Evolutionary conservation across 768 basidiomycete species (phyloP), one percentile per base, ranked within the genome.

Genomic region (Termitomyces titanicus): DNA sequence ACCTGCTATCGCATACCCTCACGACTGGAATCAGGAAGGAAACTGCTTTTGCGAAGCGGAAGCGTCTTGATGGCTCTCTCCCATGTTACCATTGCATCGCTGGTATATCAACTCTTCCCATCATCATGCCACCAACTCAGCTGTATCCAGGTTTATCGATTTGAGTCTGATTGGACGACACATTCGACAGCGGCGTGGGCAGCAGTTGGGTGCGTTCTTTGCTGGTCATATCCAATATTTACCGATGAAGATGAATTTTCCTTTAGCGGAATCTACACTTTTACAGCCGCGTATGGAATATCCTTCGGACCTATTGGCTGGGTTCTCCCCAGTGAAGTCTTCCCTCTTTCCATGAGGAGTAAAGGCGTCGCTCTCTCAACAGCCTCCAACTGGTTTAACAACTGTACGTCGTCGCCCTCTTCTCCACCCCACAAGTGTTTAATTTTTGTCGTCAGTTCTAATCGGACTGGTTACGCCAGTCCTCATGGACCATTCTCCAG

Each of bases 361-460:
- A 86, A 85, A 64, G 93, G 93, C 46, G 92, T 94, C 5, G 83
- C 91, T 22, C 63, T 95, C 20, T 85, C 89, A 18, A 93, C 92
- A 2, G 87, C 89, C 3, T 89, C 87, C n/a, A 90, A 89, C 60
- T 93, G 91, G 91, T 62, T 81, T 24, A 92, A 92, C 63, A 93
- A 93, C 55, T 93, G 86, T 86, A 47, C 1, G 78, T 68, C 18
- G 10, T 39, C 46, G 43, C 47, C 5, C 17, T 44, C 35, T 47
- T 18, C n/a, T n/a, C 12, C 25, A 35, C 27, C 20, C 11, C 0
- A 34, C 33, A 34, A 31, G 47, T 49, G 12, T 37, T 8, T 3
- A n/a, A 49, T 12, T 17, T 37, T 11, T n/a, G 6, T 18, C n/a
- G 5, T 10, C 49, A 92, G 90, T 92, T 64, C 68, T 91, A 49